Evolutionary conservation across 2,329 filamentous ascomycete genomes (phyloP), one percentile per base, ranked within the genome.

Genomic region (Pseudovirgaria hyperparasitica): DNA sequence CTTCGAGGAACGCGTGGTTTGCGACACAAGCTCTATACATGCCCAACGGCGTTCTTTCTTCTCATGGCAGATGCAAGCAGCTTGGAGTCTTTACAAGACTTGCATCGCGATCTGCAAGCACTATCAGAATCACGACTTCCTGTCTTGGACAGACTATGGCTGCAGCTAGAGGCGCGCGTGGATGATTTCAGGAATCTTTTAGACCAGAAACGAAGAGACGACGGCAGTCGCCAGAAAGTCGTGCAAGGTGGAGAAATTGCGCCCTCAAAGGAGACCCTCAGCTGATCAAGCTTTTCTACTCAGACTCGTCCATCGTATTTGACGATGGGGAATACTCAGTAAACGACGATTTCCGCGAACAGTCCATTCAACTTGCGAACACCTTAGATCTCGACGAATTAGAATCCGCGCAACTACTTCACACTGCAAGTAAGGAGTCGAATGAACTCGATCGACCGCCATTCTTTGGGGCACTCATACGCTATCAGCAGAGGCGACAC

Each of bases 331-430:
- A 86, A 43, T 96, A 84, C 53, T 62, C 67, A 13, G 63, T 98
- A 58, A 94, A 92, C 55, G 70, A 81, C 30, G 76, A 84, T 35
- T 96, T 98, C 55, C 75, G 87, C 46, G 78, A 93, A 52, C 74
- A 78, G 40, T 72, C 76, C 14, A 64, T 92, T 17, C 72, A 82
- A 42, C 65, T 98, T 19, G 81, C 87, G 29, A 86, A 96, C 52
- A 82, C 84, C 40, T 65, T 94, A 35, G 76, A 93, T 43, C 65
- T 98, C 27, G 86, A 98, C 55, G 92, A 98, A 55, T 51, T 92
- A 31, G 72, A 90, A 42, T 79, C 87, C 11, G 81, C 84, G 7
- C 67, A 70, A 39, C 69, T 90, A 26, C 72, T 92, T 31, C 60
- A 92, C 27, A 74, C 77, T 29, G 75, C 81, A 11, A 70, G 82